A percentile compares a stretch with the other conserved stretches of the same genome.
Evolutionary conservation across 2,329 filamentous ascomycete species (phyloP).

Genomic region (Aurifilum marmelostoma): DNA sequence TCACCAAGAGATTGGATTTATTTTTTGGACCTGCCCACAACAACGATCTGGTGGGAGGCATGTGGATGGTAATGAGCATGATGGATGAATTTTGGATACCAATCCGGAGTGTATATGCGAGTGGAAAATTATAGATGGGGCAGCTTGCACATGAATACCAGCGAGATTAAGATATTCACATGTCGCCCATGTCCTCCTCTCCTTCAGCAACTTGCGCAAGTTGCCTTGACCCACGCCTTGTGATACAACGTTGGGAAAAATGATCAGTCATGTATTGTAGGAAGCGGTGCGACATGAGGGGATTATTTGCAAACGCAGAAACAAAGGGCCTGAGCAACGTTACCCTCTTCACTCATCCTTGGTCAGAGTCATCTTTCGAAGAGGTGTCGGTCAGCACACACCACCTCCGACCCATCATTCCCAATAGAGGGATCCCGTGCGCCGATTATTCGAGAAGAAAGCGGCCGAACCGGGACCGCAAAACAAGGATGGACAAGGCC

Average conservation of each 20-base stretch:
- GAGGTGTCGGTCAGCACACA: neutral
- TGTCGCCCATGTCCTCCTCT: neutral
- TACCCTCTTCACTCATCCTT: neutral
- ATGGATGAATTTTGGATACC: conserved; percentile 3
- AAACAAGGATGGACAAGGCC: conserved; percentile 4
- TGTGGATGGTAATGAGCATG: conserved; percentile 8
- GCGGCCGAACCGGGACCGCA: conserved; percentile 4
- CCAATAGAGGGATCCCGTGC: conserved; percentile 8
- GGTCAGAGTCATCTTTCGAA: too few species aligned
- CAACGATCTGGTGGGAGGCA: neutral
- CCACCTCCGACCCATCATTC: too few species aligned
- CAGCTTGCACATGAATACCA: neutral
- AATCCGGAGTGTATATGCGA: neutral
- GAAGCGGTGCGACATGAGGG: neutral
- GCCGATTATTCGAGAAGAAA: neutral
- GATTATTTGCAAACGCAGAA: neutral
- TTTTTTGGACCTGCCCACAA: neutral
- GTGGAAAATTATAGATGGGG: conserved; percentile 2
- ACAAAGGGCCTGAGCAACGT: neutral
- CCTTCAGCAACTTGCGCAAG: neutral
- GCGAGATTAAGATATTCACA: neutral
- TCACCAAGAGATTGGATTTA: neutral
- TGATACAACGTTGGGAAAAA: neutral
- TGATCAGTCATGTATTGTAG: neutral
- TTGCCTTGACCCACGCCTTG: neutral